A percentile compares a stretch with the other conserved stretches of the same genome.
Conservation (phyloP, 148 eudicot species). For the Amaranthus hypochondriacus region DNA sequence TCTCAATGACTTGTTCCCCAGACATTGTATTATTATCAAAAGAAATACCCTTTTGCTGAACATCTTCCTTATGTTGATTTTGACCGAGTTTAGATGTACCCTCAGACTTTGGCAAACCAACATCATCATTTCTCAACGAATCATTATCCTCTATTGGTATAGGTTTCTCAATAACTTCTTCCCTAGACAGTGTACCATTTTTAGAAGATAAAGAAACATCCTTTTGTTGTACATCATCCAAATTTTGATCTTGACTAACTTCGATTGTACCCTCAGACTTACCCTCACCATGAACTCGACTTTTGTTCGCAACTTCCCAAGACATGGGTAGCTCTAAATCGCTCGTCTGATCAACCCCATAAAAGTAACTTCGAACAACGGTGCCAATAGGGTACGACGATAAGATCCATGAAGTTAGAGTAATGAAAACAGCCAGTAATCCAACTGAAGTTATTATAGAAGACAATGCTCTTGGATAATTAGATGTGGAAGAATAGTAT, state of each 20-base stretch:
- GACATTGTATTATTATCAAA: not conserved
- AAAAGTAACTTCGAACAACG: conserved; percentile 59
- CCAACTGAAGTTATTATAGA: conserved; percentile 55
- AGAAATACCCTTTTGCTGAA: not conserved
- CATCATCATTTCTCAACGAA: no score
- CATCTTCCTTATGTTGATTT: not conserved
- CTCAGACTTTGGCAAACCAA: conserved; percentile 4
- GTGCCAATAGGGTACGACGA: conserved; percentile 65
- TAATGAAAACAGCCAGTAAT: conserved; percentile 61
- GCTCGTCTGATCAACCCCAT: conserved; percentile 36
- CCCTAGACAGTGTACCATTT: conserved; percentile 12
- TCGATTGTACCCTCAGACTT: not conserved
- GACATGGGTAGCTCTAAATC: conserved; percentile 20
- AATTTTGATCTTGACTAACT: conserved; percentile 7
- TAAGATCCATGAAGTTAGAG: conserved; percentile 60
- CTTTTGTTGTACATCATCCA: no score
- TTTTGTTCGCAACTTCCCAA: conserved; percentile 12
- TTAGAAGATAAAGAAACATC: not conserved
- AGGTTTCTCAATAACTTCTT: not conserved
- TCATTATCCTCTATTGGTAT: no score
- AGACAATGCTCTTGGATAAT: conserved; percentile 58
- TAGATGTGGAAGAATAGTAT: conserved; percentile 30
- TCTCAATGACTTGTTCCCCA: no score
- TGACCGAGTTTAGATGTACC: not conserved
- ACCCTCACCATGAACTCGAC: conserved; percentile 8